Evolutionary conservation across 148 eudicot species (phyloP).

Genomic region (Agrostemma githago): DNA sequence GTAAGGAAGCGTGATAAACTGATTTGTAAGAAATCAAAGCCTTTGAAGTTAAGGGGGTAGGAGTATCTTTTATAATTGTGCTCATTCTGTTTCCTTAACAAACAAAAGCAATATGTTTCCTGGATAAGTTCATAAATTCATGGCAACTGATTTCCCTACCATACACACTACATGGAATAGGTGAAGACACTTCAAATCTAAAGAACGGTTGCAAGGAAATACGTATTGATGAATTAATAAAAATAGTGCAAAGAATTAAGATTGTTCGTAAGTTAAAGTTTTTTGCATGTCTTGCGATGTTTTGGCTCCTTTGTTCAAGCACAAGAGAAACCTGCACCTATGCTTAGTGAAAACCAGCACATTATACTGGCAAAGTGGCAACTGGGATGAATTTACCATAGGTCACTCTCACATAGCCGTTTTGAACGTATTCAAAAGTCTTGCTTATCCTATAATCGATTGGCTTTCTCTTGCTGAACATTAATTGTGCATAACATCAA

Average conservation of each 20-base stretch:
- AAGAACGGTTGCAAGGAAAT: not conserved
- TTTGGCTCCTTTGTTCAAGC: conserved; percentile 1
- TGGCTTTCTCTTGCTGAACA: not conserved
- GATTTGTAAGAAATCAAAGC: too few relatives aligned
- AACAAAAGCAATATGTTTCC: too few relatives aligned
- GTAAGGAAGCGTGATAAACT: too few relatives aligned
- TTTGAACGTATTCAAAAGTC: not conserved
- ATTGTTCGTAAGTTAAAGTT: not conserved
- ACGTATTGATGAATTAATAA: not conserved
- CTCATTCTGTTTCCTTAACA: too few relatives aligned
- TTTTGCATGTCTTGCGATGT: not conserved
- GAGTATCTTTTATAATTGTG: too few relatives aligned
- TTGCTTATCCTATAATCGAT: not conserved
- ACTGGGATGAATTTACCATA: not conserved
- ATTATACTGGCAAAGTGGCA: not conserved
- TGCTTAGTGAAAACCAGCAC: not conserved
- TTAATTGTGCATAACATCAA: not conserved
- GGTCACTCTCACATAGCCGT: not conserved
- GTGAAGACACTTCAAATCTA: not conserved
- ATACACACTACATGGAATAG: not conserved
- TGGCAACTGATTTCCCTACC: not conserved
- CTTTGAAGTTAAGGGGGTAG: too few relatives aligned
- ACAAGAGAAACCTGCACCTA: not conserved
- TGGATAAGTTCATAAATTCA: not conserved
- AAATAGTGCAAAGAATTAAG: not conserved